Conservation (phyloP, 192 early-diverging fungal species). For the Dispira simplex region DNA sequence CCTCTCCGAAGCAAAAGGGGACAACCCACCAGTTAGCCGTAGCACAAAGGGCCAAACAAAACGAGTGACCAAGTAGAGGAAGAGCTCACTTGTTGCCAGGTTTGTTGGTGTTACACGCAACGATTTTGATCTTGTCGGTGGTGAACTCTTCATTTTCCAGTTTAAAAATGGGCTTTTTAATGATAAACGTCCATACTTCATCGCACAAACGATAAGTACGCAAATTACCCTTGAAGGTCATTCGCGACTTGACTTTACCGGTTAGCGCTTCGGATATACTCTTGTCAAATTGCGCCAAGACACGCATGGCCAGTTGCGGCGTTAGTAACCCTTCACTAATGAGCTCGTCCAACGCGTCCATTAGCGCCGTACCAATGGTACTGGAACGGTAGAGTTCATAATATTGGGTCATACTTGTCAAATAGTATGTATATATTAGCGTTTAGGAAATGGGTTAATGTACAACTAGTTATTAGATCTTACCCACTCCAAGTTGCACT, state of each 20-base stretch:
- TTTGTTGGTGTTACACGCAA: constrained; percentile 74
- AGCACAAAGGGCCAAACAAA: too few relatives aligned
- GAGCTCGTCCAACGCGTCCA: constrained; percentile 93
- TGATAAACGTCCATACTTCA: constrained; percentile 97
- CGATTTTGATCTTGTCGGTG: constrained; percentile 88
- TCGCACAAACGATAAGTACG: constrained; percentile 90
- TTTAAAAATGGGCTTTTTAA: constrained; percentile 70
- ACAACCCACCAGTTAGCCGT: too few relatives aligned
- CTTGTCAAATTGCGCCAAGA: constrained; percentile 55
- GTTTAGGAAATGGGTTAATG: too few relatives aligned
- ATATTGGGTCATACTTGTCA: constrained; percentile 31
- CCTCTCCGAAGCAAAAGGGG: too few relatives aligned
- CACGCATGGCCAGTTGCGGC: constrained; percentile 84
- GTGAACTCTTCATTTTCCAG: constrained; percentile 70
- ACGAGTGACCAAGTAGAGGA: not conserved
- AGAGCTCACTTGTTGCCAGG: constrained; percentile 40
- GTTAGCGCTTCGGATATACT: constrained; percentile 83
- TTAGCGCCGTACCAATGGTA: constrained; percentile 82
- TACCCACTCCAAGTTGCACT: too few relatives aligned
- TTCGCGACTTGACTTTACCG: constrained; percentile 57
- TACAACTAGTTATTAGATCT: too few relatives aligned
- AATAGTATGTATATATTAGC: not conserved
- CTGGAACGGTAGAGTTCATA: constrained; percentile 60
- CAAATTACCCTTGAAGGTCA: constrained; percentile 63
- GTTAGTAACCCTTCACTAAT: constrained; percentile 78